Conservation (phyloP, 345 rosid genomes). For the Boechera retrofracta region DNA sequence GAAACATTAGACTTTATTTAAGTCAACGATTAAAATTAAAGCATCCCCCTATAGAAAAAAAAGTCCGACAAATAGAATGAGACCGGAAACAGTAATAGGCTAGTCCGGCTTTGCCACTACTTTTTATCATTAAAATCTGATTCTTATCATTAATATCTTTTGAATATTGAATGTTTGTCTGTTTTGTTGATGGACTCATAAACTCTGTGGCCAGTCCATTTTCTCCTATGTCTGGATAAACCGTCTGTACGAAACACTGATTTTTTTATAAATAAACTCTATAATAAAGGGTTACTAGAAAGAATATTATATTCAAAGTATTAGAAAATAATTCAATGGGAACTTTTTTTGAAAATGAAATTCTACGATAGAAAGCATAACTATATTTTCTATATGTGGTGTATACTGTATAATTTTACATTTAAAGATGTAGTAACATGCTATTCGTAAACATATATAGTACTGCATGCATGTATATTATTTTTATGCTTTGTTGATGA, state of each 20-base stretch:
- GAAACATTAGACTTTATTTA: conserved; percentile 20
- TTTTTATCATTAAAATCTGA: not conserved
- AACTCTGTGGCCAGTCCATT: not conserved
- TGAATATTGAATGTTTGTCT: not conserved
- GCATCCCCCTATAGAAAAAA: conserved; percentile 9
- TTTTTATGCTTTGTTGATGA: too few species aligned
- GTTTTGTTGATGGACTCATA: conserved; percentile 2
- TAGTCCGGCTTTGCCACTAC: not conserved
- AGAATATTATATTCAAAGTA: not conserved
- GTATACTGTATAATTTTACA: too few species aligned
- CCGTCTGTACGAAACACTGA: not conserved
- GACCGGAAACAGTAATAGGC: conserved; percentile 13
- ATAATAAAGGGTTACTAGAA: not conserved
- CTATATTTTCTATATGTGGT: too few species aligned
- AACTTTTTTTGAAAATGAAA: not conserved
- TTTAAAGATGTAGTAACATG: too few species aligned
- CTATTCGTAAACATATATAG: too few species aligned
- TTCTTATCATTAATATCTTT: not conserved
- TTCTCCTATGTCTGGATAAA: not conserved
- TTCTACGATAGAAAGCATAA: not conserved
- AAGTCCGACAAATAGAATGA: not conserved
- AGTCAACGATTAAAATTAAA: conserved; percentile 8
- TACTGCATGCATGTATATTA: too few species aligned
- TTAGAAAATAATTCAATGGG: not conserved
- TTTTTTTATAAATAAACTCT: not conserved